Evolutionary conservation across 2,329 filamentous ascomycete species (phyloP), one percentile per base, ranked within the genome.

Genomic region (Nemania serpens): DNA sequence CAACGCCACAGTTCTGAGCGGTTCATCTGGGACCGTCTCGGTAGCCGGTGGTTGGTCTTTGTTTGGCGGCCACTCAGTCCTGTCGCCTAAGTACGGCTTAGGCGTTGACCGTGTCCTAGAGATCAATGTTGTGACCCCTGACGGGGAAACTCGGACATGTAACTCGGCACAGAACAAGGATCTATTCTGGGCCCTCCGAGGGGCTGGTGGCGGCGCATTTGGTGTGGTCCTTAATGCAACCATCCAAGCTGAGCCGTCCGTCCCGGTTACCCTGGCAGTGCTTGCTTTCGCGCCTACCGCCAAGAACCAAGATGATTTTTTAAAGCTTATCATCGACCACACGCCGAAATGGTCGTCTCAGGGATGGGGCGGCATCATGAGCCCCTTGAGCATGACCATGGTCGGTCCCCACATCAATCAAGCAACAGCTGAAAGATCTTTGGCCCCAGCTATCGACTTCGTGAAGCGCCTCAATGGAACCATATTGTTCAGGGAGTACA

Each of bases 101-200:
- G 82, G 73, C 6, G 84, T 84, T 0, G 86, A 89, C 18, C 58
- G 48, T 12, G 51, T 55, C 0, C 39, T 61, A 2, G 46, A 61
- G n/a, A 52, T 29, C 15, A 9, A 56, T 5, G 22, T 56, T 20
- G 47, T 61, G 10, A 61, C 58, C 1, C 39, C 43, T 1, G 47
- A 55, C 15, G 52, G 52, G 6, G 15, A 13, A 2, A 9, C 25
- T 3, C 42, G 46, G 15, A 52, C 20, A 2, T 37, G 20, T 3
- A 56, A 50, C 17, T 7, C 12, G 20, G 13, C 2, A 2, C 2
- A 13, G 5, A 82, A 88, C 65, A 58, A 75, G 0, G 85, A 88
- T 55, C 76, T 89, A 1, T 88, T 85, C 75, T 90, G 86, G 86
- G 87, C 86, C 1, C 72, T 88, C 2, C 77, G 77, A 53, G 85